Evolutionary conservation across 129 eudicot species (phyloP).

Genomic region (Chrysanthemum makinoi): DNA sequence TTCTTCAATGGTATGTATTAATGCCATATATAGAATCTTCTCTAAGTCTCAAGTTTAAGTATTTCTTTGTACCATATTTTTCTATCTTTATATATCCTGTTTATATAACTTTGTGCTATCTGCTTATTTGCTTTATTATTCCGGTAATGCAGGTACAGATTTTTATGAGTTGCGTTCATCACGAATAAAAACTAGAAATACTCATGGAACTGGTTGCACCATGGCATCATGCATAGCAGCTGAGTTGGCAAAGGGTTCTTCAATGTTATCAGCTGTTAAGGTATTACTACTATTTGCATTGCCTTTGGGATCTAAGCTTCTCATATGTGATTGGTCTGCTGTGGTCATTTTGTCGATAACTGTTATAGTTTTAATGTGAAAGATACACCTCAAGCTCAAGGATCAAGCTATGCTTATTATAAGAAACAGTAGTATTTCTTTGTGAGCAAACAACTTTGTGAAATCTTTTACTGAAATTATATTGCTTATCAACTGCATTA

Average conservation of each 20-base stretch:
- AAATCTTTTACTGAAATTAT: no score
- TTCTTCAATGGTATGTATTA: constrained; percentile 66
- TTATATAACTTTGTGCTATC: not conserved
- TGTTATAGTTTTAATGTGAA: not conserved
- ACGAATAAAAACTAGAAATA: constrained; percentile 66
- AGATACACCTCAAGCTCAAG: no score
- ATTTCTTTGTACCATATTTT: not conserved
- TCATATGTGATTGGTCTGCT: not conserved
- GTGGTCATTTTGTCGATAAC: not conserved
- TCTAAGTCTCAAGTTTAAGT: not conserved
- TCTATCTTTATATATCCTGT: not conserved
- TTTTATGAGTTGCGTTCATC: constrained; percentile 71
- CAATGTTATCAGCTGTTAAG: constrained; percentile 80
- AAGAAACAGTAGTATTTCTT: no score
- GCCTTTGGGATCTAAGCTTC: not conserved
- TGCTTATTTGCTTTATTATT: constrained; percentile 1
- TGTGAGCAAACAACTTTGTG: not conserved
- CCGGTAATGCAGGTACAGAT: constrained; percentile 47
- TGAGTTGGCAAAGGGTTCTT: constrained; percentile 88
- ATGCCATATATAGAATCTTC: not conserved
- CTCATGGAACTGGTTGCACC: constrained; percentile 96
- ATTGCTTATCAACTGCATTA: constrained; percentile 2
- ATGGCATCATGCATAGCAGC: constrained; percentile 97
- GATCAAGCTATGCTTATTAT: no score
- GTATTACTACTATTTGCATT: constrained; percentile 34